Evolutionary conservation across 768 basidiomycete species (phyloP).

Genomic region (Phanerochaete carnosa): DNA sequence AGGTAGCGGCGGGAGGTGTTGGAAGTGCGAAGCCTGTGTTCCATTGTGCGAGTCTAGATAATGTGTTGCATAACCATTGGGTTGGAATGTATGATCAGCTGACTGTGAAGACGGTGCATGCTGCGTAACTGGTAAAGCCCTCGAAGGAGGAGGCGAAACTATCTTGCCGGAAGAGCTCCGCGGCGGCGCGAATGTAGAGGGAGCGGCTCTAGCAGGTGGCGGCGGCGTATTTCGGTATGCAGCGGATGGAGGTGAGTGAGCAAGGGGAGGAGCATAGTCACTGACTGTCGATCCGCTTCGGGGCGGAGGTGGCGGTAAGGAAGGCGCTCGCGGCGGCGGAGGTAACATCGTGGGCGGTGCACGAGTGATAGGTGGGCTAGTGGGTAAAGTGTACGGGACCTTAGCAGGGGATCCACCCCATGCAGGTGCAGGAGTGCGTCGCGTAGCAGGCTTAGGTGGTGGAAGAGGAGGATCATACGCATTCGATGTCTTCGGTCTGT

Average conservation of each 20-base stretch:
- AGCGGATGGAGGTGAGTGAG: neutral
- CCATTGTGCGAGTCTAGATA: neutral
- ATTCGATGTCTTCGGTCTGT: conserved; percentile 61
- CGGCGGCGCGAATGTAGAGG: neutral
- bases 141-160: conserved; percentile 1
- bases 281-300: conserved; percentile 2
- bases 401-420: conserved; percentile 21
- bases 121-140: neutral
- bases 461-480: conserved; percentile 79
- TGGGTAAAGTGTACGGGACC: conserved; percentile 22
- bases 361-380: conserved; percentile 9
- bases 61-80: neutral
- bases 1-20: neutral
- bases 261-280: neutral
- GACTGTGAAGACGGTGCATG: neutral
- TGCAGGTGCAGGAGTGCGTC: conserved; percentile 21
- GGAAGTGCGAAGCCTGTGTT: neutral
- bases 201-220: neutral
- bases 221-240: neutral
- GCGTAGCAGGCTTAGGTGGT: conserved; percentile 36
- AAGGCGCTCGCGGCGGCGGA: conserved; percentile 14
- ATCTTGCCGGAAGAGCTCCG: neutral
- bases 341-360: neutral
- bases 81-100: neutral
- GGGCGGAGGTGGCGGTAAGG: conserved; percentile 10